Evolutionary conservation across 1,284 basidiomycete species (phyloP).

Genomic region (Ustilago curta): DNA sequence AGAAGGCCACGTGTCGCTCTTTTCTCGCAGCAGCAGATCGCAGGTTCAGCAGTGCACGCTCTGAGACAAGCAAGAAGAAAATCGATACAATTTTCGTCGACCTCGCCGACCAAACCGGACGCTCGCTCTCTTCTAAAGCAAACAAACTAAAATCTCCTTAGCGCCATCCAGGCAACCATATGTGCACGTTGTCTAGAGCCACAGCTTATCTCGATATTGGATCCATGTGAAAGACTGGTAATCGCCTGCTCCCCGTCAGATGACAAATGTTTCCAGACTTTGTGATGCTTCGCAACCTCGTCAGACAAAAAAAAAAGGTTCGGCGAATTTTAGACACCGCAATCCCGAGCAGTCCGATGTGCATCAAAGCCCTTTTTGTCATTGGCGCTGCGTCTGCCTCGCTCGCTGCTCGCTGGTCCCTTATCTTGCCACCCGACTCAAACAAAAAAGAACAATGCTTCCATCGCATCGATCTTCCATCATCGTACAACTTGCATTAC

Average conservation of each 20-base stretch:
- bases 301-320: constrained; percentile 2
- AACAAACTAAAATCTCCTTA: not conserved
- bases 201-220: too few relatives aligned
- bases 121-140: not conserved
- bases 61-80: too few relatives aligned
- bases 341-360: constrained; percentile 28
- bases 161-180: not conserved
- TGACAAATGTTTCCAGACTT: too few relatives aligned
- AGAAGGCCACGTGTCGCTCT: not conserved
- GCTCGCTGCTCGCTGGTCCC: not conserved
- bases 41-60: not conserved
- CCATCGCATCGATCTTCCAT: constrained; percentile 1
- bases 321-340: constrained; percentile 33
- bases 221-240: too few relatives aligned
- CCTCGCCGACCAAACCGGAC: constrained; percentile 4
- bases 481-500: not conserved
- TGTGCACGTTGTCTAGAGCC: too few relatives aligned
- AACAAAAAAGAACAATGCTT: not conserved
- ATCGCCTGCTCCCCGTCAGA: too few relatives aligned
- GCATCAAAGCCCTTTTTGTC: constrained; percentile 10
- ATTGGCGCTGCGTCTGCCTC: not conserved
- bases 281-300: too few relatives aligned
- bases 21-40: too few relatives aligned
- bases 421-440: not conserved
- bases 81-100: too few relatives aligned